phyloP scores from a whole-genome alignment of 345 rosid species.

The Balakata baccata region DNA sequence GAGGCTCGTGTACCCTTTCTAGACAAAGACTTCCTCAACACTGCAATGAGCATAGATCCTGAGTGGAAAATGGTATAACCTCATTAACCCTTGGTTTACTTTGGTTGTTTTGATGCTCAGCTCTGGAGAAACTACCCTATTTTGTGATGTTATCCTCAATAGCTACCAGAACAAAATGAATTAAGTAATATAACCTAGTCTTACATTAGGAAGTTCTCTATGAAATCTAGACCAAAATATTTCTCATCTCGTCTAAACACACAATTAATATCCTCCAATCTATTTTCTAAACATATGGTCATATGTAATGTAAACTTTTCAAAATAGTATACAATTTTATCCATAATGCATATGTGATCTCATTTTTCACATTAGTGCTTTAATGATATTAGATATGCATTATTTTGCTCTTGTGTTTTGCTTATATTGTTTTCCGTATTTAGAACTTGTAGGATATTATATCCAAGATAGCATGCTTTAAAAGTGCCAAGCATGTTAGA shows the following conservation, averaged over 20 bases:
- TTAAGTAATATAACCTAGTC: not conserved
- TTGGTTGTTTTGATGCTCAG: not conserved
- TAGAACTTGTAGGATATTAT: not conserved
- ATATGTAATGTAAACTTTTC: not conserved
- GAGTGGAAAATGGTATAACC: conserved; percentile 79
- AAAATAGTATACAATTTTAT: not conserved
- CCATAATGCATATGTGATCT: not conserved
- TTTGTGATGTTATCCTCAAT: not conserved
- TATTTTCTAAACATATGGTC: not conserved
- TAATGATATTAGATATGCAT: not conserved
- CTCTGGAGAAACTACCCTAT: not conserved
- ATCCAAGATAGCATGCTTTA: not conserved
- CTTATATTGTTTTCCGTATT: not conserved
- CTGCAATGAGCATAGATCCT: conserved; percentile 78
- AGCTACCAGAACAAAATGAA: not conserved
- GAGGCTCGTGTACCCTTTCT: conserved; percentile 92
- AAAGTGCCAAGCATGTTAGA: not conserved
- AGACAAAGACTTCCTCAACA: conserved; percentile 62
- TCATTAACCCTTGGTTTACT: not conserved
- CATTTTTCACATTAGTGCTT: conserved; percentile 2
- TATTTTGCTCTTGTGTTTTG: not conserved
- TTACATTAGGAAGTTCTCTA: not conserved
- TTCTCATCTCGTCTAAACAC: not conserved
- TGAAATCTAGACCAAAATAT: not conserved
- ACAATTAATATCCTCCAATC: not conserved